Base-by-base conservation (phyloP, 2,329 filamentous ascomycete genomes). In the Didymella sp. region DNA sequence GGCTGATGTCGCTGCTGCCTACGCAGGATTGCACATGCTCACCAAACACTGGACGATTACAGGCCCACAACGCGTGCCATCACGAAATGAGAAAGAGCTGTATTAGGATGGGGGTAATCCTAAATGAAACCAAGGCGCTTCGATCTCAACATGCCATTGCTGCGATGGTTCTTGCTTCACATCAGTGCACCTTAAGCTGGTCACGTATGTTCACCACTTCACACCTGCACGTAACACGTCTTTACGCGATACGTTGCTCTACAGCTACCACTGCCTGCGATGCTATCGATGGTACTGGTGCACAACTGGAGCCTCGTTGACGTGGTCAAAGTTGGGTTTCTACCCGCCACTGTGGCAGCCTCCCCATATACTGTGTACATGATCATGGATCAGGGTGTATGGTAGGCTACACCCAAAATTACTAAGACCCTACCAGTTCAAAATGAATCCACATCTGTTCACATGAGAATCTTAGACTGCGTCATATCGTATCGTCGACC, bases 1-100 rank as follows among this genome's bases (percentile, higher is more conserved):
- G 6, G 19, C 19, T 22, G 37, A 19, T 19, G 28, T 17, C 35
- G 35, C 47, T 56, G 53, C 41, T 56, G 53, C 53, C 53, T 56
- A 22, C 33, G 35, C 35, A 43, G 35, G 53, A 51, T 56, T 11
- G 8, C 53, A 47, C 47, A 46, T 17, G 41, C 21, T 19, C 24
- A 42, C 12, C 37, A 35, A 28, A 35, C 40, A 40, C 33, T 45
- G 46, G 17, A 15, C 27, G 25, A 25, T 13, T 46, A 27, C 33
- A 27, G 19, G 21, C 15, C 30, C 24, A 25, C 30, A 19, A 44
- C 11, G 22, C 12, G 19, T 27, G 13, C 11, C 19, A 31, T 15
- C 41, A 19, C 31, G 19, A 22, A 17, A 48, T 25, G 25, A n/a
- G 13, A 22, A 19, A 49, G 31, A 33, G 12, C n/a, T 43, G 4